Evolutionary conservation across 2,329 filamentous ascomycete species (phyloP), one percentile per base, ranked within the genome.

Genomic region (Xylaria polymorpha): DNA sequence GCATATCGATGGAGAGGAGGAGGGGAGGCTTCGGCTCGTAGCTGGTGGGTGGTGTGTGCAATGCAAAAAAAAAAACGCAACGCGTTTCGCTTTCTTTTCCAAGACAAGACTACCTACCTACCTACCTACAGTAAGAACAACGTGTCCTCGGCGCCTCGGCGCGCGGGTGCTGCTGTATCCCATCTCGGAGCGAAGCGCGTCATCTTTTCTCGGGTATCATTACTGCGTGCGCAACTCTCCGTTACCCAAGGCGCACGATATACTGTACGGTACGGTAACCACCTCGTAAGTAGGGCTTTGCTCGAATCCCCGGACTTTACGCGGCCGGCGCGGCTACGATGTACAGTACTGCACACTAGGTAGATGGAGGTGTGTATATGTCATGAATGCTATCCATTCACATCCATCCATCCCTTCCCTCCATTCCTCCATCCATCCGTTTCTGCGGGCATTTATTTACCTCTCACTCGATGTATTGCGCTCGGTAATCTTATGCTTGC

Each of bases 251-350:
- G 3, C 41, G 3, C 41, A 41, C 51, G 18, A 37, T 68, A 61
- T 61, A 43, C 25, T n/a, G n/a, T n/a, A n/a, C n/a, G n/a, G n/a
- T n/a, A n/a, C n/a, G n/a, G n/a, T n/a, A n/a, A n/a, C n/a, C n/a
- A n/a, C n/a, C n/a, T n/a, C n/a, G n/a, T n/a, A n/a, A n/a, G n/a
- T n/a, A 43, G 29, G 37, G 41, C 9, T 39, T 53, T 25, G 58
- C 57, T 44, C 50, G 61, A 48, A 48, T 46, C 59, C 50, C 55
- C 57, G 57, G 55, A 51, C 66, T 63, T 68, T 68, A 55, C 61
- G 68, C 68, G 68, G 68, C 44, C 68, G 58, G 41, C 68, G 68
- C 68, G 68, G 68, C 68, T 70, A 29, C 25, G 2, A 29, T 29
- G 25, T 29, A 29, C 25, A 29, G 4, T 29, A 29, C 25, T 29